These are phyloP conservation scores for Chalciporus piperatus DNA, from an alignment of 768 basidiomycete genomes.

Conservation along the genomic window DNA sequence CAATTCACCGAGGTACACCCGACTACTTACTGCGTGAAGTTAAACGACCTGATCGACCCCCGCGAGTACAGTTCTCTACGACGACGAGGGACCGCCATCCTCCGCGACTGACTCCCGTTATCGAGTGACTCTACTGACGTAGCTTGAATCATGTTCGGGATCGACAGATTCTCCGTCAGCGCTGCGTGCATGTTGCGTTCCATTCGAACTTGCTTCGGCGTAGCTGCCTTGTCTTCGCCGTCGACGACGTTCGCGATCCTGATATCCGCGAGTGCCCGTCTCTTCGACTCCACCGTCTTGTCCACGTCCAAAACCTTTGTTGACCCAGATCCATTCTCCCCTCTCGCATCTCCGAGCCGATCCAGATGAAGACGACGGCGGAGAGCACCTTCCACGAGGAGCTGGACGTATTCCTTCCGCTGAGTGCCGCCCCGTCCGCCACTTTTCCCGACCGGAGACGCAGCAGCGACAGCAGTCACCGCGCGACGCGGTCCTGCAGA, in stretches of 20 bases:
- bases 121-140: constrained; percentile 7
- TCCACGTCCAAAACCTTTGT: background rate
- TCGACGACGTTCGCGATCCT: constrained; percentile 13
- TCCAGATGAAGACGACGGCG: constrained; percentile 18
- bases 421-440: background rate
- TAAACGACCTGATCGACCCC: constrained; percentile 14
- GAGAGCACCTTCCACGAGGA: constrained; percentile 19
- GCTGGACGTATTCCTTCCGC: constrained; percentile 17
- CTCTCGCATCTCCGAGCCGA: background rate
- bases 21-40: no score
- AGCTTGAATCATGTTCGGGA: constrained; percentile 11
- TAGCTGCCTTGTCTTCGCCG: background rate
- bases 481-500: background rate
- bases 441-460: background rate
- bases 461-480: background rate
- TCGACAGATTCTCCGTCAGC: constrained; percentile 19
- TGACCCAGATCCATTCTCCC: background rate
- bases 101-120: background rate
- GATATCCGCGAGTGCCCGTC: constrained; percentile 10
- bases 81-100: background rate
- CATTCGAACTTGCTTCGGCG: constrained; percentile 10
- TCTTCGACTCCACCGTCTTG: constrained; percentile 10
- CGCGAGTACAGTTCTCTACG: constrained; percentile 8
- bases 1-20: no score
- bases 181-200: constrained; percentile 5